A percentile compares a stretch with the other conserved stretches of the same genome.
These are phyloP conservation scores for Achaetomiella virescens DNA, from an alignment of 495 filamentous ascomycete species.

Conservation along the genomic window DNA sequence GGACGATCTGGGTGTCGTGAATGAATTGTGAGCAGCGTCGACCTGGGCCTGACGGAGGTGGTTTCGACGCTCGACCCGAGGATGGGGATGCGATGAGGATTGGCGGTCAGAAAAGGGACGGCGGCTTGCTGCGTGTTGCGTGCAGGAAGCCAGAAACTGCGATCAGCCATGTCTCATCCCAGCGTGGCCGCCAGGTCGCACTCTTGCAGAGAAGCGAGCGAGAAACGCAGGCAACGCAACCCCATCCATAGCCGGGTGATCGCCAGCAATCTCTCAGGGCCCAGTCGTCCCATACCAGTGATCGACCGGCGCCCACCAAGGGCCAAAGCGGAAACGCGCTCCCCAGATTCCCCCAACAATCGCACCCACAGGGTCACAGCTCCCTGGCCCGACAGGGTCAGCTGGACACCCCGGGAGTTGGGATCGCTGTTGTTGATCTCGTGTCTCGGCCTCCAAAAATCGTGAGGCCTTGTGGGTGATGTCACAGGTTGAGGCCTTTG, in stretches of 20 bases:
- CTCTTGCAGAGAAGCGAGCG: slow-evolving; percentile 7
- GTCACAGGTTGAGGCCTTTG: too few species aligned
- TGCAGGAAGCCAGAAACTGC: neutral
- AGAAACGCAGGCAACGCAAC: neutral
- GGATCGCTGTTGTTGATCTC: too few species aligned
- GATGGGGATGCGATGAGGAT: neutral
- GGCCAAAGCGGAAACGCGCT: neutral
- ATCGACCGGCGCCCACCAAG: slow-evolving; percentile 1
- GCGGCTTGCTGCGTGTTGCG: neutral
- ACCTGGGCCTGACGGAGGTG: too few species aligned
- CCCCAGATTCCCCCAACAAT: slow-evolving; percentile 8
- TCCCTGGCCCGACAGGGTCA: neutral
- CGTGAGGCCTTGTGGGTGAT: too few species aligned
- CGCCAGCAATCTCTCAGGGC: slow-evolving; percentile 9
- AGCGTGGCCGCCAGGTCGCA: slow-evolving; percentile 4
- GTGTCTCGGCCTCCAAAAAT: too few species aligned
- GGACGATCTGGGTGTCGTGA: neutral
- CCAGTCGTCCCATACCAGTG: neutral
- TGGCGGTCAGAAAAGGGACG: neutral
- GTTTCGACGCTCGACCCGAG: neutral
- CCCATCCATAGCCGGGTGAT: neutral
- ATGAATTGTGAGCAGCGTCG: neutral
- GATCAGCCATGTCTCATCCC: slow-evolving; percentile 13
- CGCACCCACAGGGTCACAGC: neutral
- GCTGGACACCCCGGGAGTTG: neutral